Base-by-base conservation (phyloP, 2,329 filamentous ascomycete genomes). In the Cryphonectria nitschkei region DNA sequence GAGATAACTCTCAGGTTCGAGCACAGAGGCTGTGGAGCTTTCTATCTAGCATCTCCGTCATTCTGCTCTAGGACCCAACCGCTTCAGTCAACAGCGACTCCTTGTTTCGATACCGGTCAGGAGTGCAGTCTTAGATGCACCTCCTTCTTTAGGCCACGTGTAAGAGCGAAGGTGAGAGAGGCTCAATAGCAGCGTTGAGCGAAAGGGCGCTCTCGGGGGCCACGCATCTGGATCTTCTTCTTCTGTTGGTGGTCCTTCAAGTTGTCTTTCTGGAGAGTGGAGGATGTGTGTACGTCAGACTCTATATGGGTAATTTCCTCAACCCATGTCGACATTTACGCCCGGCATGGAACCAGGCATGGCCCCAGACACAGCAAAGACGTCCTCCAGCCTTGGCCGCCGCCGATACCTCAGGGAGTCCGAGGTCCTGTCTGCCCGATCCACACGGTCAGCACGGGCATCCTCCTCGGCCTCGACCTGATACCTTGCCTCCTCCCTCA, bases 401-500 rank as follows among this genome's bases (percentile, higher is more conserved):
- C 76, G 74, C 26, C 78, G 75, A 34, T 78, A 77, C 26, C 77
- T 76, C 63, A 80, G 69, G 5, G 78, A 76, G 50, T 80, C 79
- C n/a, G 77, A 75, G 29, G 73, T 82, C 74, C 81, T 75, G 61
- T 83, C 77, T 75, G 75, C 73, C 32, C 77, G 71, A 26, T 73
- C 74, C 64, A 76, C 80, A 74, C 81, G 74, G 63, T 83, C 77
- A 75, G 76, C 74, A 52, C 77, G 71, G n/a, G 74, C 75, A 65
- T 78, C 80, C 26, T 81, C 74, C 65, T 87, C 86, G 7, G 83
- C 81, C 56, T 83, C 81, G 11, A 82, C 77, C 69, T 86, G 85
- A 68, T 81, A 82, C 58, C 84, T 81, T 16, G 83, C 81, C 71
- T 89, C 87, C 16, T 87, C 85, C 67, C 84, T 82, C 58, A 86